Evolutionary conservation across 2,329 filamentous ascomycete genomes (phyloP).

Genomic region (Beauveria sp.): DNA sequence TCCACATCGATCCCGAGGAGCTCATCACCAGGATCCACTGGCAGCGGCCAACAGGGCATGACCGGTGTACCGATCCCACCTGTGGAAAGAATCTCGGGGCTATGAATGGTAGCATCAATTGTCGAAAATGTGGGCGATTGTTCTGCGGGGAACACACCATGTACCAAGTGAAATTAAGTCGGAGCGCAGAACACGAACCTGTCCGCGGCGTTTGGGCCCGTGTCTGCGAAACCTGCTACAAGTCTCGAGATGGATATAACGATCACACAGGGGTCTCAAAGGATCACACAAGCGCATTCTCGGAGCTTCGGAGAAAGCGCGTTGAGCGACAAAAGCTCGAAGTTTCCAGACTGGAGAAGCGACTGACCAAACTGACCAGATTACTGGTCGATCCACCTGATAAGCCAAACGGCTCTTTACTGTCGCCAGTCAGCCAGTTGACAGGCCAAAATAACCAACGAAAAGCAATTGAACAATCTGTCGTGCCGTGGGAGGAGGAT

Average conservation of each 20-base stretch:
- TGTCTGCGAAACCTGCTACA: constrained; percentile 98
- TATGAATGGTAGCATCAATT: constrained; percentile 81
- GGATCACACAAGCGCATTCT: constrained; percentile 68
- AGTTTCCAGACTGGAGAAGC: constrained; percentile 81
- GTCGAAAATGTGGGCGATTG: constrained; percentile 81
- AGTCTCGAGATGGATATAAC: constrained; percentile 91
- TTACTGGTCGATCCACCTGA: constrained; percentile 69
- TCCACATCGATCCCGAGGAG: constrained; percentile 70
- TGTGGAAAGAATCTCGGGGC: constrained; percentile 75
- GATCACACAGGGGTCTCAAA: constrained; percentile 68
- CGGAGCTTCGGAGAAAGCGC: constrained; percentile 61
- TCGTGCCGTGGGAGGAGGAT: constrained; percentile 95
- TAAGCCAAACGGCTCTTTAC: constrained; percentile 50
- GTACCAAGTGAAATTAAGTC: constrained; percentile 97
- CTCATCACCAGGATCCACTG: constrained; percentile 83
- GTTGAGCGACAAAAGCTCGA: constrained; percentile 85
- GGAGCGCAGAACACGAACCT: constrained; percentile 83
- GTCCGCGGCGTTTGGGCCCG: constrained; percentile 86
- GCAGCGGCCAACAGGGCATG: constrained; percentile 68
- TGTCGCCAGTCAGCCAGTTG: constrained; percentile 54
- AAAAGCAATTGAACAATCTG: constrained; percentile 78
- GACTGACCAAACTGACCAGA: constrained; percentile 82
- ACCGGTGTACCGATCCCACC: constrained; percentile 78
- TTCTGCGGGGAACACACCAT: constrained; percentile 98
- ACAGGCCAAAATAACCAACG: constrained; percentile 66